Percentiles rank a stretch among this genome's conserved stretches.
These are phyloP conservation scores for Citrus trifoliata DNA, from an alignment of 345 rosid species.

Conservation along the genomic window DNA sequence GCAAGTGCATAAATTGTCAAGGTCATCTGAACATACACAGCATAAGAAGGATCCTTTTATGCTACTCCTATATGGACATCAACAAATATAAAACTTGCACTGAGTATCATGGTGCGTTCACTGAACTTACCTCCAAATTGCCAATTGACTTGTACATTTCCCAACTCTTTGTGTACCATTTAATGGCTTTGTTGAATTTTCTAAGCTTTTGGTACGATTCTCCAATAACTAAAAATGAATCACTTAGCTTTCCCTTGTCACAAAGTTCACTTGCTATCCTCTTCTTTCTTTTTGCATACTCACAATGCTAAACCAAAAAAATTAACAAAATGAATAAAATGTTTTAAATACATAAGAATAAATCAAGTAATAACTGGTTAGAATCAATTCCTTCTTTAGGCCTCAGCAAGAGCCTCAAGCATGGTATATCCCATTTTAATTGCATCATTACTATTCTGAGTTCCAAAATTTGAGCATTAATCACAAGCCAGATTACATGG, in stretches of 20 bases:
- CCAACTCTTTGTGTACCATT: constrained; percentile 72
- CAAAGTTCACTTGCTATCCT: constrained; percentile 59
- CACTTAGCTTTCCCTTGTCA: constrained; percentile 82
- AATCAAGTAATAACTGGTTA: background rate
- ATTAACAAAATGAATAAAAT: constrained; percentile 19
- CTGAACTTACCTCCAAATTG: constrained; percentile 69
- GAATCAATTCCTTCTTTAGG: constrained; percentile 3
- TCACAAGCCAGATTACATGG: background rate
- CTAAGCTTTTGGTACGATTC: constrained; percentile 87
- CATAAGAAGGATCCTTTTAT: background rate
- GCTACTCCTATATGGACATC: constrained; percentile 1
- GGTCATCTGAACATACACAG: background rate
- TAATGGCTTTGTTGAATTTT: constrained; percentile 67
- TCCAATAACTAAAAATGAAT: constrained; percentile 73
- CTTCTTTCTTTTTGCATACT: constrained; percentile 79
- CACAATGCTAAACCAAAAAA: constrained; percentile 57
- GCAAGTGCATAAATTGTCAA: background rate
- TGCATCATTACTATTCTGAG: background rate
- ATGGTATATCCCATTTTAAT: background rate
- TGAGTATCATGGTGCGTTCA: constrained; percentile 13
- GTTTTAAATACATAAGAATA: constrained; percentile 12
- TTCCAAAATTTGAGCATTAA: background rate
- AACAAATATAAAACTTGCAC: constrained; percentile 6
- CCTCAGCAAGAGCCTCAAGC: background rate
- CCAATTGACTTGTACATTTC: constrained; percentile 63